These are phyloP conservation scores for Metschnikowia reukaufii DNA, from an alignment of 805 yeast species.

Conservation along the genomic window DNA sequence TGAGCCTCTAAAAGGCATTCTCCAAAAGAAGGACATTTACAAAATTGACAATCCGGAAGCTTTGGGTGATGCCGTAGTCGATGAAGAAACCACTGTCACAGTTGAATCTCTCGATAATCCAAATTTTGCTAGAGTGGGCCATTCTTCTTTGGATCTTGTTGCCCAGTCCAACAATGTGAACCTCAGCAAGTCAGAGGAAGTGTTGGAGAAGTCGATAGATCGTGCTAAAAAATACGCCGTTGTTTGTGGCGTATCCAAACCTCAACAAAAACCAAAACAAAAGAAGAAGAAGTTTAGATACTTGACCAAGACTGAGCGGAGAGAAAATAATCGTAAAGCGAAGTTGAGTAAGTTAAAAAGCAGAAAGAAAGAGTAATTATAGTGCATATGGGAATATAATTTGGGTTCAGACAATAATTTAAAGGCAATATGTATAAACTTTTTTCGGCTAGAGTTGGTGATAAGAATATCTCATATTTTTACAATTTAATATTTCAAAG, in stretches of 20 bases:
- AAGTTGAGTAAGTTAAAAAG: conserved; percentile 27
- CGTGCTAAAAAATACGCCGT: conserved; percentile 84
- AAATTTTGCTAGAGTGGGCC: conserved; percentile 29
- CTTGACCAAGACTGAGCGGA: conserved; percentile 78
- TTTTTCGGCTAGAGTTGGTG: neutral
- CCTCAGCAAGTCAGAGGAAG: conserved; percentile 61
- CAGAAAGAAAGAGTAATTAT: conserved; percentile 17
- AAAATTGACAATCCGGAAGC: conserved; percentile 27
- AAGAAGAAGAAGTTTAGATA: conserved; percentile 75
- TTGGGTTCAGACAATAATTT: conserved; percentile 1
- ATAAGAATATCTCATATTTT: too few species aligned
- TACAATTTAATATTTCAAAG: too few species aligned
- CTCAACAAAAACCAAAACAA: conserved; percentile 28
- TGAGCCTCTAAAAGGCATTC: conserved; percentile 20
- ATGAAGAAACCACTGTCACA: conserved; percentile 48
- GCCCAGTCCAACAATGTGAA: conserved; percentile 74
- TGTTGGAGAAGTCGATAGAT: conserved; percentile 70
- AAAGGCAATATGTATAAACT: neutral
- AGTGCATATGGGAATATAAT: conserved; percentile 2
- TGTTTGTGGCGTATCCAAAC: conserved; percentile 51
- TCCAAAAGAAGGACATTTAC: conserved; percentile 31
- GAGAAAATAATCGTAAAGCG: conserved; percentile 40
- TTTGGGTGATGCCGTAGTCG: conserved; percentile 40
- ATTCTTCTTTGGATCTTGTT: conserved; percentile 36
- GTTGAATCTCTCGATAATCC: conserved; percentile 60